These are phyloP conservation scores for Trichoderma sp. DNA, from an alignment of 2,329 filamentous ascomycete species.

Conservation along the genomic window DNA sequence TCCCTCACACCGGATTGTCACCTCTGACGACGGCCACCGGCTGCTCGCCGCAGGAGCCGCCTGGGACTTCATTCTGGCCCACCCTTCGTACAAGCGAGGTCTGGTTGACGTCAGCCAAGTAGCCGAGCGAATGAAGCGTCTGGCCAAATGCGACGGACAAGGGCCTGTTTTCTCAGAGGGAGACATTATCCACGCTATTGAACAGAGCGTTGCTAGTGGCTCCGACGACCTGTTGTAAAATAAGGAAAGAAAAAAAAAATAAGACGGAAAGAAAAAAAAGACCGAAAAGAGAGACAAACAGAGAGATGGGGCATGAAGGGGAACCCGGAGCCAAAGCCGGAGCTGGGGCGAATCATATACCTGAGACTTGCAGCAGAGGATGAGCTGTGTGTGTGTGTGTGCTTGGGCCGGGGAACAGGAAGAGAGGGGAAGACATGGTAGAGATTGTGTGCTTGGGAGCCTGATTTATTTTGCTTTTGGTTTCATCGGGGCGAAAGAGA, in stretches of 20 bases:
- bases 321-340: neutral
- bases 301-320: neutral
- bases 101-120: slow-evolving; percentile 81
- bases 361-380: neutral
- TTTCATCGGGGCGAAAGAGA: neutral
- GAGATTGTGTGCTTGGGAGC: neutral
- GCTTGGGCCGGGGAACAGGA: neutral
- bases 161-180: slow-evolving; percentile 85
- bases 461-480: slow-evolving; percentile 17
- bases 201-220: slow-evolving; percentile 74
- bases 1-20: slow-evolving; percentile 70
- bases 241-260: neutral
- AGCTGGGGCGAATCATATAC: neutral
- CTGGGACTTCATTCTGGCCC: slow-evolving; percentile 86
- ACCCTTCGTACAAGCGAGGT: slow-evolving; percentile 75
- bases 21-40: slow-evolving; percentile 67
- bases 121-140: slow-evolving; percentile 74
- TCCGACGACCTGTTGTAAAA: slow-evolving; percentile 70
- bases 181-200: slow-evolving; percentile 73
- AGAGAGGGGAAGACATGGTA: neutral
- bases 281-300: neutral
- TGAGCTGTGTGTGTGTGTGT: neutral
- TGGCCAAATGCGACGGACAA: slow-evolving; percentile 82
- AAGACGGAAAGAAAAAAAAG: too few relatives aligned
- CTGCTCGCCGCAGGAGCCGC: slow-evolving; percentile 76